These are phyloP conservation scores for Castanopsis chinensis DNA, from an alignment of 306 rosid genomes.

Conservation along the genomic window DNA sequence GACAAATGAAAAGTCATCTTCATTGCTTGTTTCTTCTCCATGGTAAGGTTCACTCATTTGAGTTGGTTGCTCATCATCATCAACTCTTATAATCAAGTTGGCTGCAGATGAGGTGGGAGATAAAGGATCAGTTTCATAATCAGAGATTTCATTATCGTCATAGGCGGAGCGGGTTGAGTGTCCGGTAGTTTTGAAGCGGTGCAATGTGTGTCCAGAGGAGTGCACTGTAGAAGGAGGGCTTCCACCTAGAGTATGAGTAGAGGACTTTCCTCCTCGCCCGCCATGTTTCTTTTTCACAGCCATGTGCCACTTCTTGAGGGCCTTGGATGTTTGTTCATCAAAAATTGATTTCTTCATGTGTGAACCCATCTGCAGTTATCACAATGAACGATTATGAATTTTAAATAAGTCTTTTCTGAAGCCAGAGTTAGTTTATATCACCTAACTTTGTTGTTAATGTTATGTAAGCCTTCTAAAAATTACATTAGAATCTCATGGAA, in stretches of 20 bases:
- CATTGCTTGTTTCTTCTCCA: slow-evolving; percentile 30
- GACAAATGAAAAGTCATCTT: slow-evolving; percentile 51
- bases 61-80: slow-evolving; percentile 24
- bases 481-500: not conserved
- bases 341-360: slow-evolving; percentile 72
- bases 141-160: slow-evolving; percentile 41
- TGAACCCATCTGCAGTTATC: slow-evolving; percentile 78
- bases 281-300: slow-evolving; percentile 64
- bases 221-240: slow-evolving; percentile 36
- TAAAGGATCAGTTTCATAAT: slow-evolving; percentile 34
- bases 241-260: slow-evolving; percentile 30
- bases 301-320: slow-evolving; percentile 75
- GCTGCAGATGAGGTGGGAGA: slow-evolving; percentile 28
- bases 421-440: not conserved
- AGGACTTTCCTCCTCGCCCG: slow-evolving; percentile 40
- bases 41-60: slow-evolving; percentile 21
- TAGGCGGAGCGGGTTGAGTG: slow-evolving; percentile 48
- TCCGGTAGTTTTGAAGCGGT: slow-evolving; percentile 75
- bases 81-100: slow-evolving; percentile 38
- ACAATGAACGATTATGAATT: not conserved
- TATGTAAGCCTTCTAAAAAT: not conserved
- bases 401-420: not conserved
- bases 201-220: slow-evolving; percentile 47
- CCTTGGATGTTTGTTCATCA: slow-evolving; percentile 83
- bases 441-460: not conserved